These are phyloP conservation scores for Plasmodium vinckei DNA, from an alignment of 169 alveolate species.

Conservation along the genomic window DNA sequence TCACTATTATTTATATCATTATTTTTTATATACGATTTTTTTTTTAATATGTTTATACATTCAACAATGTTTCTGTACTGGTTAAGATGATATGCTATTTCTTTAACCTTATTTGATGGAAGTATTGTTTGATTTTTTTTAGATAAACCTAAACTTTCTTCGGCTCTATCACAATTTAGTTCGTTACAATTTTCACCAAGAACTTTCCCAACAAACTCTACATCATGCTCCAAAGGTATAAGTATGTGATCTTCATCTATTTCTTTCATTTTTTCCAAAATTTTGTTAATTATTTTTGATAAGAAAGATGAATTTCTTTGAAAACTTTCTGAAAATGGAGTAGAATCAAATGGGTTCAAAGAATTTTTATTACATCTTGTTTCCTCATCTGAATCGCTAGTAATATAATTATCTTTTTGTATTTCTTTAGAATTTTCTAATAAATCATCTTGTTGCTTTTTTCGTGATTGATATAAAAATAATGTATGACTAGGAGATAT, in stretches of 20 bases:
- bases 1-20: slow-evolving; percentile 1
- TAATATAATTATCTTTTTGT: too few species aligned
- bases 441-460: too few species aligned
- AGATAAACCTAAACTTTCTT: background rate
- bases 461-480: background rate
- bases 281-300: background rate
- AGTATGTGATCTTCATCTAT: background rate
- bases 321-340: too few species aligned
- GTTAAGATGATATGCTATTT: slow-evolving; percentile 15
- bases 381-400: too few species aligned
- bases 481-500: slow-evolving; percentile 47
- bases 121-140: slow-evolving; percentile 2
- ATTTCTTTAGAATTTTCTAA: too few species aligned
- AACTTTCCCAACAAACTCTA: slow-evolving; percentile 2
- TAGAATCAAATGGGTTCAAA: too few species aligned
- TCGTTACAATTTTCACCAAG: background rate
- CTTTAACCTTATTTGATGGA: slow-evolving; percentile 15
- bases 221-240: slow-evolving; percentile 41
- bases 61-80: slow-evolving; percentile 40
- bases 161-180: too few species aligned
- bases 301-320: background rate
- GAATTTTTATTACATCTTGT: too few species aligned
- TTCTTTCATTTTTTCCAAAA: background rate
- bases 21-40: slow-evolving; percentile 13
- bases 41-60: slow-evolving; percentile 10